phyloP scores from a whole-genome alignment of 768 basidiomycete genomes.

The Pholiota conissans region DNA sequence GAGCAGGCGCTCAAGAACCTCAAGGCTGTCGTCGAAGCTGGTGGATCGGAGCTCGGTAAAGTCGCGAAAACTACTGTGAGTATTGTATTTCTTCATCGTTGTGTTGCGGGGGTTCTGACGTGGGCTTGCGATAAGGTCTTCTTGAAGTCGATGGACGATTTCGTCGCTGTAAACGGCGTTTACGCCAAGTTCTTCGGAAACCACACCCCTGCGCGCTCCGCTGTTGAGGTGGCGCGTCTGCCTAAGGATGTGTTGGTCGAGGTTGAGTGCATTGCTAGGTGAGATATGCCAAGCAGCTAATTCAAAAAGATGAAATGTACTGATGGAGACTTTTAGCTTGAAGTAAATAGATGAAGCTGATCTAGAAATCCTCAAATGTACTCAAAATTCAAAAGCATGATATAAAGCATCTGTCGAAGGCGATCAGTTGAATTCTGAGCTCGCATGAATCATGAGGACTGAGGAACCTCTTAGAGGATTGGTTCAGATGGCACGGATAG shows the following conservation, averaged over 20 bases:
- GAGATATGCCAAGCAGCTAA: constrained; percentile 15
- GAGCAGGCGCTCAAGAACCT: constrained; percentile 86
- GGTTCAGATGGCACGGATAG: neutral
- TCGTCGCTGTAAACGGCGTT: constrained; percentile 75
- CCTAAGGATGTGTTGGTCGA: constrained; percentile 93
- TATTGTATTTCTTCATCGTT: constrained; percentile 9
- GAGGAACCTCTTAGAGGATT: neutral
- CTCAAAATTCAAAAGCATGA: neutral
- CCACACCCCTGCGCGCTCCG: constrained; percentile 91
- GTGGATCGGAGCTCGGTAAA: constrained; percentile 73
- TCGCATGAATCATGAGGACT: neutral
- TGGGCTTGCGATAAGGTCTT: constrained; percentile 72
- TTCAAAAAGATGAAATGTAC: neutral
- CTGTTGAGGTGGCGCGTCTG: constrained; percentile 85
- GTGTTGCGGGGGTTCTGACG: neutral
- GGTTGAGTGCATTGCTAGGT: constrained; percentile 88
- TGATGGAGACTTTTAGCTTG: constrained; percentile 24
- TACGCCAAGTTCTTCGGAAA: constrained; percentile 86
- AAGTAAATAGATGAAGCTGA: constrained; percentile 20
- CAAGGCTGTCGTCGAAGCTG: constrained; percentile 78
- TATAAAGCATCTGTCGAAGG: neutral
- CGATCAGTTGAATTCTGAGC: neutral
- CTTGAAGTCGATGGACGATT: constrained; percentile 91
- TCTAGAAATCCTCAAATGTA: neutral
- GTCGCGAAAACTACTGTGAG: constrained; percentile 91